Evolutionary conservation across 305 asterid species (phyloP), one percentile per base, ranked within the genome.

Genomic region (Nicotiana rustica): DNA sequence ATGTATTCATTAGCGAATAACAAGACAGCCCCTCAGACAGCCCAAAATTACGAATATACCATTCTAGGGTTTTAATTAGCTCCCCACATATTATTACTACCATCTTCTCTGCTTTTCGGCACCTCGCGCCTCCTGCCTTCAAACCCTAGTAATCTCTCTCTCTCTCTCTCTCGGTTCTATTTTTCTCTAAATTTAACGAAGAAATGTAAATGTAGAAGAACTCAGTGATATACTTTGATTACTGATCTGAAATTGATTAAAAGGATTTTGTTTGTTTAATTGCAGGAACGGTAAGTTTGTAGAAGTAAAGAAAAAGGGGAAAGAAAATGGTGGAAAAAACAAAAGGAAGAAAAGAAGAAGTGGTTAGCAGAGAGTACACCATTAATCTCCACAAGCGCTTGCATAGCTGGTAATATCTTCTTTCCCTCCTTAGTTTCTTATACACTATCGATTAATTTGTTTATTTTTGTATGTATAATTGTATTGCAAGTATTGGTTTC

Each of bases 311-410:
- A 29, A 15, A 29, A 35, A 2, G 31, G 55, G 77, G 68, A 82
- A 71, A 6, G n/a, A 83, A 83, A 86, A 90, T 88, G 91, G 88
- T 82, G 70, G 90, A 86, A 80, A 85, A 85, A 76, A 77, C 81
- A 12, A 87, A 82, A 83, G 90, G 86, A 79, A 86, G 93, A 56
- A 87, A 90, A 67, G 93, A 90, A 59, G 91, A 90, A 83, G 91
- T 90, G 29, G 91, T 90, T 68, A 55, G 87, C 35, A 78, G 91
- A 83, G 91, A 90, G 86, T 90, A 89, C 85, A 90, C 91, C 75
- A 78, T 90, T 83, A 90, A 88, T 60, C 89, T 90, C 81, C 91
- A 89, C 89, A 90, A 89, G 85, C 88, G 91, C 73, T 18, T 90
- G 38, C 93, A 90, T 80, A 88, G 93, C 83, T 90, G 93, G 91